phyloP scores from a whole-genome alignment of 2,329 filamentous ascomycete genomes.

The Penicillium hordei region DNA sequence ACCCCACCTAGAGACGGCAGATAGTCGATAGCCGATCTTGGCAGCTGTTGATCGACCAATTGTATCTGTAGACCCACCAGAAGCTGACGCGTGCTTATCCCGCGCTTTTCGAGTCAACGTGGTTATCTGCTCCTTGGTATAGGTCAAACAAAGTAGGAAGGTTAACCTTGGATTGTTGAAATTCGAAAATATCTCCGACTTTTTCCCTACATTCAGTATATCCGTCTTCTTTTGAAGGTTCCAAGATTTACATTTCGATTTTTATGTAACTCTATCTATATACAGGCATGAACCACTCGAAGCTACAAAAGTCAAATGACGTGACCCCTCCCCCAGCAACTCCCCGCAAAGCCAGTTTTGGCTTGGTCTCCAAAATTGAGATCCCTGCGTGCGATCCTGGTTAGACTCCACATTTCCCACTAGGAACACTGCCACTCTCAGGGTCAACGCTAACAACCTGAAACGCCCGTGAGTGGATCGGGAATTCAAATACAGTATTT shows the following conservation, averaged over 20 bases:
- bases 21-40: slow-evolving; percentile 44
- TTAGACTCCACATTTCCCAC: slow-evolving; percentile 19
- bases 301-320: slow-evolving; percentile 15
- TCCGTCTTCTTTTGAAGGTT: not conserved
- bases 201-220: not conserved
- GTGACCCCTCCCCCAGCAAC: slow-evolving; percentile 7
- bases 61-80: slow-evolving; percentile 15
- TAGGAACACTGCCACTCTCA: slow-evolving; percentile 33
- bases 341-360: slow-evolving; percentile 34
- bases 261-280: not conserved
- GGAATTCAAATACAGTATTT: not conserved
- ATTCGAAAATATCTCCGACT: not conserved
- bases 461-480: slow-evolving; percentile 27
- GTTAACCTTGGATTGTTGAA: not conserved
- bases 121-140: slow-evolving; percentile 6
- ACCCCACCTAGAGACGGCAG: slow-evolving; percentile 31
- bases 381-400: slow-evolving; percentile 38
- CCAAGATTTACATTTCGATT: not conserved
- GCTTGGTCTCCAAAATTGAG: slow-evolving; percentile 9
- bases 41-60: slow-evolving; percentile 35
- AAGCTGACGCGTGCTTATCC: slow-evolving; percentile 40
- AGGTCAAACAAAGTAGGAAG: slow-evolving; percentile 7
- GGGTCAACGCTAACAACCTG: slow-evolving; percentile 34
- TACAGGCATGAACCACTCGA: not conserved
- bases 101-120: slow-evolving; percentile 19